phyloP scores from a whole-genome alignment of 2,329 filamentous ascomycete species.

The Pseudopyrenochaeta lycopersici region DNA sequence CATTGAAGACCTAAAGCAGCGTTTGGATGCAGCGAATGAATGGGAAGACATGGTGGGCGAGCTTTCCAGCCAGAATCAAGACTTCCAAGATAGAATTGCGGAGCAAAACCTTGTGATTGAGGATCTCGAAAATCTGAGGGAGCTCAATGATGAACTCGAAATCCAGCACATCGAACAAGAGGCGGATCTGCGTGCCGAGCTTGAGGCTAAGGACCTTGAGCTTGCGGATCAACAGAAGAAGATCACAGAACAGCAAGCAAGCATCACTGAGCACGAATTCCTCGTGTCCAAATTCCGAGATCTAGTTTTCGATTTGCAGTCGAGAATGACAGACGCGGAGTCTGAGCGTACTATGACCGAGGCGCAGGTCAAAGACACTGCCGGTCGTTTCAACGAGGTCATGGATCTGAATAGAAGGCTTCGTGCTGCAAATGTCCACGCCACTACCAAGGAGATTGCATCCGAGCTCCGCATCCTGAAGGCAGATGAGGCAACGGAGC shows the following conservation, averaged over 20 bases:
- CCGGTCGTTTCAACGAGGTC: conserved; percentile 88
- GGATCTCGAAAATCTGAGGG: conserved; percentile 87
- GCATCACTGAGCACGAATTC: conserved; percentile 87
- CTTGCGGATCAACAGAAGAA: conserved; percentile 83
- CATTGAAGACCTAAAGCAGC: conserved; percentile 86
- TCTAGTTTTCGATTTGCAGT: conserved; percentile 84
- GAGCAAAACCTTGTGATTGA: conserved; percentile 83
- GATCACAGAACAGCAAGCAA: conserved; percentile 77
- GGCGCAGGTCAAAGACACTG: conserved; percentile 89
- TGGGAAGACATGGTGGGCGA: conserved; percentile 96
- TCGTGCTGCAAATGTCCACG: conserved; percentile 87
- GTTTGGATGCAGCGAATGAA: conserved; percentile 86
- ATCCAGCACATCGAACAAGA: conserved; percentile 92
- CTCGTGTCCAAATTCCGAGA: conserved; percentile 89
- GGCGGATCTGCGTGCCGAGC: conserved; percentile 91
- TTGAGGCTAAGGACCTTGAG: conserved; percentile 86
- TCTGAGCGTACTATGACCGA: conserved; percentile 93
- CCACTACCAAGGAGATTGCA: conserved; percentile 93
- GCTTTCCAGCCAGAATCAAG: conserved; percentile 85
- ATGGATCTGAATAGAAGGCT: conserved; percentile 96
- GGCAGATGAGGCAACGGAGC: conserved; percentile 86
- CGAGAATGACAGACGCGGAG: conserved; percentile 88
- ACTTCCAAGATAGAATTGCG: conserved; percentile 81
- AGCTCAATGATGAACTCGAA: conserved; percentile 94
- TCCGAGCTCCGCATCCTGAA: conserved; percentile 86